Percentiles rank a stretch among this genome's conserved stretches.
These are phyloP conservation scores for Fraxinus albicans DNA, from an alignment of 305 asterid species.

Conservation along the genomic window DNA sequence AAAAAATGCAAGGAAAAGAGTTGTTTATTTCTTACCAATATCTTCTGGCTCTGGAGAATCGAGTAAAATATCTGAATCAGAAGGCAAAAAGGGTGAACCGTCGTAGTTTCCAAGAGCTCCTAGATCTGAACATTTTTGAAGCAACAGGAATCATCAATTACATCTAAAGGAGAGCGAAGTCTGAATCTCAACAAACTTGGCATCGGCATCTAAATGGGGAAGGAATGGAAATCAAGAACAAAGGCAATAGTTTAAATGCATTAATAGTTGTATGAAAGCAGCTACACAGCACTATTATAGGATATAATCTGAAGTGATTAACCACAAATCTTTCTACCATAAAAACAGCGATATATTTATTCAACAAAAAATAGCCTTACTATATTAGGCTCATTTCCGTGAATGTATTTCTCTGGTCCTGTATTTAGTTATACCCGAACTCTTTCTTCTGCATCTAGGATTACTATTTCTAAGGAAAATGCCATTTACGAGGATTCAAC, in stretches of 20 bases:
- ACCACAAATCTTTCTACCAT: not conserved
- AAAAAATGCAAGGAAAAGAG: constrained; percentile 14
- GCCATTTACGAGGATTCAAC: not conserved
- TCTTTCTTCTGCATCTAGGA: constrained; percentile 1
- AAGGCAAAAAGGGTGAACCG: constrained; percentile 88
- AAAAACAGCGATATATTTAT: not conserved
- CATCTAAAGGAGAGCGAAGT: not conserved
- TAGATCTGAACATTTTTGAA: constrained; percentile 54
- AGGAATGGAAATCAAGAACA: not conserved
- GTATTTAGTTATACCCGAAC: not conserved
- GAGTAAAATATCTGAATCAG: constrained; percentile 90
- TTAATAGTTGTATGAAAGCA: not conserved
- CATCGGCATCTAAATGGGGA: not conserved
- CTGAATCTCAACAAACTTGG: not conserved
- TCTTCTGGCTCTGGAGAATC: constrained; percentile 91
- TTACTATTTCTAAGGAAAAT: not conserved
- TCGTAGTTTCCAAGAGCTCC: constrained; percentile 96
- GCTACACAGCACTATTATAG: not conserved
- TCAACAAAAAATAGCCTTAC: not conserved
- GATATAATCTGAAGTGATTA: not conserved
- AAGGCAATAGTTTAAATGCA: not conserved
- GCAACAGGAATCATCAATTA: constrained; percentile 9
- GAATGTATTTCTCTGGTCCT: constrained; percentile 1
- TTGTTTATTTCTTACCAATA: constrained; percentile 53
- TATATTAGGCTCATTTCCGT: not conserved